Percentiles rank a stretch among this genome's conserved stretches.
phyloP scores from a whole-genome alignment of 352 stramenopile species.

The Aphanomyces invadans region DNA sequence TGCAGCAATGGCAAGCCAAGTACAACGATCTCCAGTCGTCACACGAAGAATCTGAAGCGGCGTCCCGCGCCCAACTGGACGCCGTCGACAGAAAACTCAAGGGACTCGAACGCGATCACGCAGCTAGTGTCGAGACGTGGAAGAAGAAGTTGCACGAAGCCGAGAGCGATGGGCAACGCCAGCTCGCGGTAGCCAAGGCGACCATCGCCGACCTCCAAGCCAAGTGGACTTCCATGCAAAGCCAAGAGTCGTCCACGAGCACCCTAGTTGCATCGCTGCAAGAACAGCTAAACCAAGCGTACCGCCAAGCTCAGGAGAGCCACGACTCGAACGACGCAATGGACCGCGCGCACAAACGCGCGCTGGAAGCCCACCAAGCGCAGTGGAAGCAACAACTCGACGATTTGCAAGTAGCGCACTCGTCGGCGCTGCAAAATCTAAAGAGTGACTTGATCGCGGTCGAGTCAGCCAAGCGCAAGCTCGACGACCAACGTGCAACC shows the following conservation, averaged over 20 bases:
- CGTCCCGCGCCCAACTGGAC: not conserved
- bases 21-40: not conserved
- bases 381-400: not conserved
- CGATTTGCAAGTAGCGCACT: not conserved
- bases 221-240: constrained; percentile 25
- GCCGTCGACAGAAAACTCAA: not conserved
- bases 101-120: constrained; percentile 16
- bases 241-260: constrained; percentile 26
- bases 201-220: constrained; percentile 21
- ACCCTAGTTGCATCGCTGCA: not conserved
- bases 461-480: constrained; percentile 5
- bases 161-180: not conserved
- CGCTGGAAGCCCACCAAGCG: not conserved
- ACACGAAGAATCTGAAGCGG: not conserved
- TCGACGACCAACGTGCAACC: constrained; percentile 6
- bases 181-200: constrained; percentile 1
- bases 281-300: constrained; percentile 10
- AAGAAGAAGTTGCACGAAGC: constrained; percentile 11
- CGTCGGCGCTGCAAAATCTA: not conserved
- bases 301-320: not conserved
- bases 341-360: not conserved
- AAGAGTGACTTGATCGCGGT: not conserved
- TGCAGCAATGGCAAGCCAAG: not conserved
- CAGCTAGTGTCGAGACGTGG: constrained; percentile 24
- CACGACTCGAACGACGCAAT: not conserved